Evolutionary conservation across 2,329 filamentous ascomycete genomes (phyloP).

Genomic region (Aspergillus quadrilineatus): DNA sequence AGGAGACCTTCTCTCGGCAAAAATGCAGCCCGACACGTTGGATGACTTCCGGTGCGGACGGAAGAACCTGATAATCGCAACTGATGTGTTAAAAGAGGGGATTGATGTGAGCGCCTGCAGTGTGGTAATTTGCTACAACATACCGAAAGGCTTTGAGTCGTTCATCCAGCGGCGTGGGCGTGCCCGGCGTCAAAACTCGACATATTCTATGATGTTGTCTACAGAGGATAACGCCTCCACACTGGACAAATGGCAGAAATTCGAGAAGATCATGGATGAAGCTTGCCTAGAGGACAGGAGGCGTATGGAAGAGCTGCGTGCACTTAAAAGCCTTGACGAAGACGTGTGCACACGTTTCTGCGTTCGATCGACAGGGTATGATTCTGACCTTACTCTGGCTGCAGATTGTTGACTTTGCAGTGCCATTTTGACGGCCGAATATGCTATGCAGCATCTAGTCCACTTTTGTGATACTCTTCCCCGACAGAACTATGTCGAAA

Average conservation of each 20-base stretch:
- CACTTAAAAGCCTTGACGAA: slow-evolving; percentile 52
- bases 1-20: slow-evolving; percentile 49
- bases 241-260: slow-evolving; percentile 57
- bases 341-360: slow-evolving; percentile 38
- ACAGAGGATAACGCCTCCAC: slow-evolving; percentile 32
- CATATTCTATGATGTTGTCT: slow-evolving; percentile 53
- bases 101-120: slow-evolving; percentile 65
- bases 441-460: slow-evolving; percentile 71
- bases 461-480: slow-evolving; percentile 73
- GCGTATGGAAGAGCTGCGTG: slow-evolving; percentile 46
- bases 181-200: slow-evolving; percentile 58
- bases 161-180: slow-evolving; percentile 66
- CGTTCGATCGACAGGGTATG: slow-evolving; percentile 38
- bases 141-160: slow-evolving; percentile 57
- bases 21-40: slow-evolving; percentile 52
- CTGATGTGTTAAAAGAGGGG: slow-evolving; percentile 60
- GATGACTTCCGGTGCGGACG: slow-evolving; percentile 54
- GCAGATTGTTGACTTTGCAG: slow-evolving; percentile 33
- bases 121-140: slow-evolving; percentile 64
- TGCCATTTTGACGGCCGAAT: slow-evolving; percentile 69
- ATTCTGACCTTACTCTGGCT: not conserved
- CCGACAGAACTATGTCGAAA: slow-evolving; percentile 59
- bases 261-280: slow-evolving; percentile 72
- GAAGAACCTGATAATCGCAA: slow-evolving; percentile 59
- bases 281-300: slow-evolving; percentile 66